Evolutionary conservation across 306 rosid genomes (phyloP), one percentile per base, ranked within the genome.

Genomic region (Purshia tridentata): DNA sequence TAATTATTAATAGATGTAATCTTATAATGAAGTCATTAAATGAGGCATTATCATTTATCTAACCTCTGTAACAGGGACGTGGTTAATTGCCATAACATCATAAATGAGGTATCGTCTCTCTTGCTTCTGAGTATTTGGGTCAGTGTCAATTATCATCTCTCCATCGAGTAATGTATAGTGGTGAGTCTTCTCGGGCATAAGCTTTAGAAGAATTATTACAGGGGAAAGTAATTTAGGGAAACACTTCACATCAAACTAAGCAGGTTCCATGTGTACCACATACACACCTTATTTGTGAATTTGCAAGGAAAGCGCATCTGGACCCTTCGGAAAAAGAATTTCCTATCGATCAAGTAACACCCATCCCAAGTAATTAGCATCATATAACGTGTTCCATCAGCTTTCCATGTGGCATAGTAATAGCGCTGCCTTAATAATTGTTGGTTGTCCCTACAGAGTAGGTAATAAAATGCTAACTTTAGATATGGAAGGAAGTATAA

Each of bases 391-490:
- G 98, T 93, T 82, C 98, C 98, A 80, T 93, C 96, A 76, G 98
- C 98, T 89, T 93, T 93, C 98, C 98, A 93, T 6, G 98, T 93
- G 71, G 98, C 98, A 70, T 93, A 93, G 81, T 93, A 93, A 80
- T 90, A 93, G 49, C 97, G 97, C 72, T 93, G 98, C 73, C 94
- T 80, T 76, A 93, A 81, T 76, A 93, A 83, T 80, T 90, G 96
- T 74, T 90, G 85, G 74, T 93, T 93, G 14, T 89, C 97, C 85
- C 98, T 93, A 84, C 69, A 87, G 6, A 22, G n/a, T 2, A 57
- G 29, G 45, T 40, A 58, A 41, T 20, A 3, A 18, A n/a, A 69
- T 8, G 16, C 18, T 41, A 53, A 40, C 22, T 41, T 70, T 39
- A 52, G 40, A 29, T 29, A 29, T 29, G 35, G 35, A 29, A 52